Percentiles rank a stretch among this genome's conserved stretches.
These are phyloP conservation scores for Aspergillus hancockii DNA, from an alignment of 495 filamentous ascomycete genomes.

Conservation along the genomic window DNA sequence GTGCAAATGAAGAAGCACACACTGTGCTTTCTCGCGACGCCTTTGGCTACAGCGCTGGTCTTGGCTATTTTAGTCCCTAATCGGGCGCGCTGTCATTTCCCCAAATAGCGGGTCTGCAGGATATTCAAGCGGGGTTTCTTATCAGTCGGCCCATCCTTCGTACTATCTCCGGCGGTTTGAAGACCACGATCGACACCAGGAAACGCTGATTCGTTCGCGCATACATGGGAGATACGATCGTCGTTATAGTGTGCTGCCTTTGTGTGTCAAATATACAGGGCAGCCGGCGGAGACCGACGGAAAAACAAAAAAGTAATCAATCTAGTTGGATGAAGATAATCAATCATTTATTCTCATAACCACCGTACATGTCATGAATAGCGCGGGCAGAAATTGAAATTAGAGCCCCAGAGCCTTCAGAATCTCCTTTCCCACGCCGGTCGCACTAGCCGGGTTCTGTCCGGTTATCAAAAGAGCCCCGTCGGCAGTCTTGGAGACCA, in stretches of 20 bases:
- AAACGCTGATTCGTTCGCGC: neutral
- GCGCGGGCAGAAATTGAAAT: neutral
- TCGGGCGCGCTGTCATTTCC: neutral
- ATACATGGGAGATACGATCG: neutral
- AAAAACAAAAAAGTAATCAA: neutral
- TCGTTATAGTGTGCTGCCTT: neutral
- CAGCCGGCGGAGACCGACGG: neutral
- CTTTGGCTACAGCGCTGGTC: neutral
- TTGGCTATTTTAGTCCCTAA: neutral
- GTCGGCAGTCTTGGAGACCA: constrained; percentile 45
- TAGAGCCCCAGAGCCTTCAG: constrained; percentile 36
- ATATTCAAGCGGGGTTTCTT: constrained; percentile 1
- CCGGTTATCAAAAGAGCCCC: constrained; percentile 66
- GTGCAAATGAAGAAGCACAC: neutral
- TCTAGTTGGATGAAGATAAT: neutral
- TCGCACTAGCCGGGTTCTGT: constrained; percentile 71
- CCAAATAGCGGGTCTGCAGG: neutral
- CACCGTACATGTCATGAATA: neutral
- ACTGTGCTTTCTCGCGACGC: neutral
- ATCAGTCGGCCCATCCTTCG: neutral
- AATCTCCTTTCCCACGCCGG: constrained; percentile 55
- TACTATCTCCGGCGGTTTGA: neutral
- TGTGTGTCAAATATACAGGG: neutral
- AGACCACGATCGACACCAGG: neutral
- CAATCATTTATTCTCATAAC: constrained; percentile 1